Evolutionary conservation across 108 stramenopile species (phyloP), one percentile per base, ranked within the genome.

Genomic region (Skeletonema tropicum): DNA sequence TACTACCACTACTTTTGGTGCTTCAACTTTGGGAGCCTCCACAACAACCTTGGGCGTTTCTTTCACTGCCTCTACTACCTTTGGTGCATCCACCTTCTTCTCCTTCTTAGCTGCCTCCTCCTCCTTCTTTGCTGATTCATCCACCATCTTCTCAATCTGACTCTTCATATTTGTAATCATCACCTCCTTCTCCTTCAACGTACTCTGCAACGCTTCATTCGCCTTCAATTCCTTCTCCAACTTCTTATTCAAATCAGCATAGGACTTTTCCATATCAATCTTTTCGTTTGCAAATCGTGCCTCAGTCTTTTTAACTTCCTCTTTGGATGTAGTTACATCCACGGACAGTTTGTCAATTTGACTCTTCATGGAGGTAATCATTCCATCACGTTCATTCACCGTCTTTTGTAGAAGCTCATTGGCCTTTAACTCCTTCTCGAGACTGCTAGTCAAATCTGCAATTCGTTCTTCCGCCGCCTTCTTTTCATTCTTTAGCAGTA

Each of bases 151-250:
- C 23, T 21, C 23, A 55, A 55, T 55, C 23, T 55, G 52, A 55
- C 52, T 55, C 52, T 55, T 55, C 52, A 55, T 55, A 55, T 55
- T 23, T 5, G 52, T 55, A 55, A 55, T 55, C 52, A 55, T 55
- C 19, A 55, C 52, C 52, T 55, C 52, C 52, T 55, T 55, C 52
- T 55, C 52, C 23, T 55, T 55, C 52, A 55, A 23, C 25, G 15
- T 55, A 21, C 21, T 8, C 21, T 55, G 52, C 2, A 55, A 23
- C 23, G 17, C 52, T 23, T 21, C 23, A 23, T 55, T 55, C 7
- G 52, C 52, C 52, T 55, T 55, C 52, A 55, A 55, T 7, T 55
- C 52, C 52, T 55, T 55, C 52, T 55, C 52, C 52, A 55, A 25
- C 9, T 9, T 25, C 9, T 15, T 23, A 23, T 21, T 55, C n/a